A percentile compares a stretch with the other conserved stretches of the same genome.
Conservation (phyloP, 305 asterid genomes). For the Withania somnifera region DNA sequence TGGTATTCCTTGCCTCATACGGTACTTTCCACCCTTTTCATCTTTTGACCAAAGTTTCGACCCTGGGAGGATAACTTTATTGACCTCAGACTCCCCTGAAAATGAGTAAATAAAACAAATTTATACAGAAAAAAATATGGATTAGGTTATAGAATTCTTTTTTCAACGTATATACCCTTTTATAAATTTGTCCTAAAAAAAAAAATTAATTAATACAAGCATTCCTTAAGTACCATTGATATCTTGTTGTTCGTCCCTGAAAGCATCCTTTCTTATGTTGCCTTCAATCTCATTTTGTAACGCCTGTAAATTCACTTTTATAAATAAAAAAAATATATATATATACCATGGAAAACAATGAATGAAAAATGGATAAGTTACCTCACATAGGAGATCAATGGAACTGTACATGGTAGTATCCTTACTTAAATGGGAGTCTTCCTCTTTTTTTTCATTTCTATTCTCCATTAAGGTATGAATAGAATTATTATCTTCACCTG, state of each 20-base stretch:
- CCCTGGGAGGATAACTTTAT: neutral
- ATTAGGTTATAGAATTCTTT: no score
- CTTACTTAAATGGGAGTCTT: neutral
- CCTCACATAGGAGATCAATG: neutral
- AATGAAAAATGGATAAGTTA: neutral
- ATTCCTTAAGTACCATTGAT: neutral
- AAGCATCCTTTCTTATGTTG: neutral
- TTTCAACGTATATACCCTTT: no score
- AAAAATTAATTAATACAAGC: neutral
- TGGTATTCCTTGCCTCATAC: neutral
- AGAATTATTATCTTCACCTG: neutral
- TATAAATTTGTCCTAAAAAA: no score
- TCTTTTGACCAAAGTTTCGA: neutral
- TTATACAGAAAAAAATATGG: no score
- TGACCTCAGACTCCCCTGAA: neutral
- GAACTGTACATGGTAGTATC: neutral
- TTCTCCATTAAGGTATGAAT: neutral
- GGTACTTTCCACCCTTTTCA: neutral
- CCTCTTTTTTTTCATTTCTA: neutral
- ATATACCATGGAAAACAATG: neutral
- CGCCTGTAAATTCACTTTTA: neutral
- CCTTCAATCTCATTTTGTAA: neutral
- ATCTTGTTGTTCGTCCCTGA: neutral
- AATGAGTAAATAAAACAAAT: neutral
- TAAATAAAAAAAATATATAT: neutral